Evolutionary conservation across 257 asterid species (phyloP).

Genomic region (Plectranthus barbatus): DNA sequence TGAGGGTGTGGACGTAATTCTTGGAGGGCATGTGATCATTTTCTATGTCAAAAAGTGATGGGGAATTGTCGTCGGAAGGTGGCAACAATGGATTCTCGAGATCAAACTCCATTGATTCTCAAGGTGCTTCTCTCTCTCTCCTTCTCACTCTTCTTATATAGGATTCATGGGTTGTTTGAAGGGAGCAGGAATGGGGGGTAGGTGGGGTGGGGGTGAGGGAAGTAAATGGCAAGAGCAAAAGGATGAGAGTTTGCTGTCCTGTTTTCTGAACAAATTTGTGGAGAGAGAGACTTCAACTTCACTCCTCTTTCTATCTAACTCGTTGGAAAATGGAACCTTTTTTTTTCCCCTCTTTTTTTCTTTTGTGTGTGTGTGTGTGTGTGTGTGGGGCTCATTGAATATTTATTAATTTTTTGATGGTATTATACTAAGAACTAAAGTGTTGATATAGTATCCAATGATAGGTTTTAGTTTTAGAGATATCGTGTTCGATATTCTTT

Average conservation of each 20-base stretch:
- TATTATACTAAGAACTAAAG: neutral
- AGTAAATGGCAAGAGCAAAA: conserved; percentile 12
- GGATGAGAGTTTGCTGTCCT: conserved; percentile 12
- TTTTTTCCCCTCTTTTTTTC: too few species aligned
- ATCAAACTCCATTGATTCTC: conserved; percentile 46
- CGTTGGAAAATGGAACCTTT: conserved; percentile 7
- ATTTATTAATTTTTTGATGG: neutral
- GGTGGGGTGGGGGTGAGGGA: neutral
- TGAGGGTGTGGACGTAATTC: conserved; percentile 21
- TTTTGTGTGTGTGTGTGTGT: too few species aligned
- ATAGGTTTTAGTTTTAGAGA: too few species aligned
- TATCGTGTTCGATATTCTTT: too few species aligned
- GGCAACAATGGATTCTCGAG: conserved; percentile 62
- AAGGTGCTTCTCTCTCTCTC: neutral
- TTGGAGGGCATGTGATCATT: conserved; percentile 50
- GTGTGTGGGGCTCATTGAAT: neutral
- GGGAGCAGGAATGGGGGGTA: neutral
- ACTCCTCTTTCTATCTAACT: neutral
- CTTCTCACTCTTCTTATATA: conserved; percentile 2
- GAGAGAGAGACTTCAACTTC: conserved; percentile 13
- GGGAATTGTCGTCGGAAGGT: conserved; percentile 7
- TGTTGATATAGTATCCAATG: too few species aligned
- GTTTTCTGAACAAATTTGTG: neutral
- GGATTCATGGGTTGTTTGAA: neutral
- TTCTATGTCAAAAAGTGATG: conserved; percentile 27